Base-by-base conservation (phyloP, 306 rosid species). In the Alnus rubra region DNA sequence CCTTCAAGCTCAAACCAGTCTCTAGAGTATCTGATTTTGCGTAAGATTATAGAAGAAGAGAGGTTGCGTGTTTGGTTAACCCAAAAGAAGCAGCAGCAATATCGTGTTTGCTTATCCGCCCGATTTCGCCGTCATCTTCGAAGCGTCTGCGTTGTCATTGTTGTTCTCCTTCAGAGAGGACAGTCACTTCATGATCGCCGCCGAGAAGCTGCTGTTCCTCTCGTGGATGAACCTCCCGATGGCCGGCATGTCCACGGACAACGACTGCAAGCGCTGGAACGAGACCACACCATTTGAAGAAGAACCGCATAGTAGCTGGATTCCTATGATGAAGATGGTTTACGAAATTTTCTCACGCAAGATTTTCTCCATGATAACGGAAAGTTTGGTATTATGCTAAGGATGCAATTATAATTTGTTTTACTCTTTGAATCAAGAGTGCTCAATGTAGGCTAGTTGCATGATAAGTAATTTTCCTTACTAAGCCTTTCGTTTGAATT, bases 171-270 rank as follows among this genome's bases (percentile, higher is more conserved):
- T 87, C 9, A 91, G 74, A 30, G 96, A 91, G 2, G 96, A 88
- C 5, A 95, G 75, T 55, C 86, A 81, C 65, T 83, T 93, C 0
- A 75, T 62, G 16, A 96, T 83, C 12, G 96, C 98, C 0, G 87
- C 82, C 2, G 97, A 89, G 30, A 90, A 75, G 37, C 62, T 51
- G 80, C 63, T 89, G 85, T 91, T 94, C 7, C 90, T 81, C 71
- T 88, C 90, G 0, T 96, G 88, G 79, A 96, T 67, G 74, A 81
- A 85, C 82, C 76, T 93, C 12, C 97, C 96, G 81, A 93, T 86
- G 3, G 90, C 69, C 47, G 91, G 92, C 90, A 92, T 79, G 54
- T 71, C 85, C 58, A 82, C 78, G 56, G 56, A 23, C 74, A 71
- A 52, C 19, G 79, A 74, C 48, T 45, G 65, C 19, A 77, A 76